These are phyloP conservation scores for Oldenlandia corymbosa DNA, from an alignment of 257 asterid species.

Conservation along the genomic window DNA sequence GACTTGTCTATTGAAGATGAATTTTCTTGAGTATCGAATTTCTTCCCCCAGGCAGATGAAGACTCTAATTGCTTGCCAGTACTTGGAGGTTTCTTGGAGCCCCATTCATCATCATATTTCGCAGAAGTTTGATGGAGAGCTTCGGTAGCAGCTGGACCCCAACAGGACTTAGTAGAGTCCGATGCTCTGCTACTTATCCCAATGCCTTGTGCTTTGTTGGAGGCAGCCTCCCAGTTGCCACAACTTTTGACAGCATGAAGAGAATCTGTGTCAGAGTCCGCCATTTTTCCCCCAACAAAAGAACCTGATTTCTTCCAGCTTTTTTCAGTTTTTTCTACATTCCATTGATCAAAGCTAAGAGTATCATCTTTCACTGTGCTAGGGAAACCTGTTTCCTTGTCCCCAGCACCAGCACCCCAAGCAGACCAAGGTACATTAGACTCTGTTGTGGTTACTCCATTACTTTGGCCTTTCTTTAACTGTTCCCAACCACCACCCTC, in stretches of 20 bases:
- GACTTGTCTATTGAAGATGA: not conserved
- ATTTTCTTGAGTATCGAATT: not conserved
- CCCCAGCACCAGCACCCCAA: conserved; percentile 26
- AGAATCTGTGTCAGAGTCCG: not conserved
- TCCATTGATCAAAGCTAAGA: conserved; percentile 25
- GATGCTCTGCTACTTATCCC: not conserved
- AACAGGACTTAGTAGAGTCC: not conserved
- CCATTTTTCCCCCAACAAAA: conserved; percentile 26
- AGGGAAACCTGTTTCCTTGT: conserved; percentile 12
- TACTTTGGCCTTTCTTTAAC: conserved; percentile 7
- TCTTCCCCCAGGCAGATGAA: conserved; percentile 27
- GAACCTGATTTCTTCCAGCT: conserved; percentile 19
- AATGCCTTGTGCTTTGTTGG: not conserved
- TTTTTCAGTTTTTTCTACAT: conserved; percentile 15
- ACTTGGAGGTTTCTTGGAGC: not conserved
- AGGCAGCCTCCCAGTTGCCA: not conserved
- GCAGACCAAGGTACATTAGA: conserved; percentile 11
- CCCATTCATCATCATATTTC: conserved; percentile 3
- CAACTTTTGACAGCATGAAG: not conserved
- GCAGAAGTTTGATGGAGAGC: not conserved
- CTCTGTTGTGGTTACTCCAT: not conserved
- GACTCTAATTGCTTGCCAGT: conserved; percentile 16
- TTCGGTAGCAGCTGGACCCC: not conserved
- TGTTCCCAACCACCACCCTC: conserved; percentile 25
- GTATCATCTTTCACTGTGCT: conserved; percentile 21